Percentiles rank a stretch among this genome's conserved stretches.
Conservation (phyloP, 371 early-diverging fungal genomes). For the Syncephalastrum monosporum region DNA sequence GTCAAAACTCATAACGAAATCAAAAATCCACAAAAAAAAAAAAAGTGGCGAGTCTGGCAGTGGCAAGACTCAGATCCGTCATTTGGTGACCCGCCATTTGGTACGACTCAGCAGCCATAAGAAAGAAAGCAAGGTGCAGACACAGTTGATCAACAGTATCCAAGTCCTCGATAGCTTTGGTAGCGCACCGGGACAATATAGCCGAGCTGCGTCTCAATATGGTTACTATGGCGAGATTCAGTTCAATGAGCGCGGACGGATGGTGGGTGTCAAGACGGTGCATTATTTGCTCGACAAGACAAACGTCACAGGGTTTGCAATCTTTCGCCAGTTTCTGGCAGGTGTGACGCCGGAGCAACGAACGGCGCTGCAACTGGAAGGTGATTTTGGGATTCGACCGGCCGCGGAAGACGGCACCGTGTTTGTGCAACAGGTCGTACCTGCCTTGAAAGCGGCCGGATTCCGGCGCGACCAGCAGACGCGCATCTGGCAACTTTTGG, state of each 20-base stretch:
- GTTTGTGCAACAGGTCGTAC: slow-evolving; percentile 14
- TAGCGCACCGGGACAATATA: slow-evolving; percentile 71
- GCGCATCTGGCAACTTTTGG: slow-evolving; percentile 79
- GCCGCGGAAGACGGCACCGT: slow-evolving; percentile 10
- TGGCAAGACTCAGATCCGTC: slow-evolving; percentile 77
- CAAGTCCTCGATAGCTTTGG: slow-evolving; percentile 83
- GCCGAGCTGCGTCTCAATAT: slow-evolving; percentile 84
- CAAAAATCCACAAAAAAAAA: too few species aligned
- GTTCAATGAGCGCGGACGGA: slow-evolving; percentile 85
- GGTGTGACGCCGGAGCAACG: slow-evolving; percentile 45
- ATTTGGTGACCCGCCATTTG: slow-evolving; percentile 64
- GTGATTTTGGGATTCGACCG: slow-evolving; percentile 8
- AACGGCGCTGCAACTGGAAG: slow-evolving; percentile 22
- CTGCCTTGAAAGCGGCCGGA: slow-evolving; percentile 79
- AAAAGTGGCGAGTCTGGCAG: slow-evolving; percentile 81
- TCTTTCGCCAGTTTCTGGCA: slow-evolving; percentile 85
- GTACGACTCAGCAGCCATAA: slow-evolving; percentile 70
- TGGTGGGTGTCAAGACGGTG: slow-evolving; percentile 87
- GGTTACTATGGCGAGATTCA: slow-evolving; percentile 92
- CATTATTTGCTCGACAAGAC: slow-evolving; percentile 91
- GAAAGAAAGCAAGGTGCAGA: slow-evolving; percentile 75
- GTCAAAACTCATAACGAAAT: too few species aligned
- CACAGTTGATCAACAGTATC: slow-evolving; percentile 67
- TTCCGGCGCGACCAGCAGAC: slow-evolving; percentile 73
- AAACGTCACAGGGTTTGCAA: slow-evolving; percentile 80